Conservation (phyloP, 176 grass and related monocot genomes). For the Bonia amplexicaulis region DNA sequence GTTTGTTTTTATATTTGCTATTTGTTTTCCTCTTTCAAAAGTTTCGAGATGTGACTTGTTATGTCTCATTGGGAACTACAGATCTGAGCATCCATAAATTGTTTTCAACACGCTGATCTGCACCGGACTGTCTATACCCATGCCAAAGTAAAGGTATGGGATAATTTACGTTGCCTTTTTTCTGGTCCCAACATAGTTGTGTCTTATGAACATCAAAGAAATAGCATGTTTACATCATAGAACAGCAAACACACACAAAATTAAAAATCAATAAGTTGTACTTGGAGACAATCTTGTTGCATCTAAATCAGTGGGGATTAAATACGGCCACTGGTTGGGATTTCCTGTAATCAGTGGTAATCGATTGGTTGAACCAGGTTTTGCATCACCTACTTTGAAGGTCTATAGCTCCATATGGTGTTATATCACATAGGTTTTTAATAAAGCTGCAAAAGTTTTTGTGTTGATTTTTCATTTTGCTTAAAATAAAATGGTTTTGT, state of each 20-base stretch:
- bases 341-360: neutral
- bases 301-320: neutral
- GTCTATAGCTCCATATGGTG: neutral
- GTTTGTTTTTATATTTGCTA: neutral
- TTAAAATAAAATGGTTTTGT: neutral
- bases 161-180: neutral
- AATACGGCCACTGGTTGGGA: neutral
- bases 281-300: neutral
- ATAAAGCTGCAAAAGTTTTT: neutral
- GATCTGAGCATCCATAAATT: conserved; percentile 88
- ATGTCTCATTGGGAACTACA: conserved; percentile 34
- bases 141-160: conserved; percentile 87
- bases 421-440: neutral
- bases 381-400: neutral
- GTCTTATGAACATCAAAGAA: neutral
- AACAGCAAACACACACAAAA: neutral
- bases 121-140: conserved; percentile 92
- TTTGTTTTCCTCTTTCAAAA: neutral
- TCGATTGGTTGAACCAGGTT: neutral
- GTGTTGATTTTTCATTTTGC: neutral
- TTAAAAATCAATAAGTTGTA: neutral
- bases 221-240: neutral
- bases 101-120: conserved; percentile 85
- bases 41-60: neutral
- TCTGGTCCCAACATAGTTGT: neutral